These are phyloP conservation scores for Withania somnifera DNA, from an alignment of 305 asterid species.

Conservation along the genomic window DNA sequence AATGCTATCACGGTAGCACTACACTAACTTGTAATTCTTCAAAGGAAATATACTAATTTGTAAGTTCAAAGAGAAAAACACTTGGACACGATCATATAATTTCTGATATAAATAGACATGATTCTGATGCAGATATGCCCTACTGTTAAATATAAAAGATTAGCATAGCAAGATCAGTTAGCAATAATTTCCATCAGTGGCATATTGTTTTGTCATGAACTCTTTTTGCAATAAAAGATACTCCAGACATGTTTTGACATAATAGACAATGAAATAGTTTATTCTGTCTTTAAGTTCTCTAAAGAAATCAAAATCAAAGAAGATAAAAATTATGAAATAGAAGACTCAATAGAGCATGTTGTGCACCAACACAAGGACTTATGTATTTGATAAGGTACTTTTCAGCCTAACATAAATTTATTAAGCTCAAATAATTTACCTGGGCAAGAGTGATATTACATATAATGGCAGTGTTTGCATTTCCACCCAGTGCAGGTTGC, in stretches of 20 bases:
- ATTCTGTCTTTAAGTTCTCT: neutral
- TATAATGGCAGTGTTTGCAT: constrained; percentile 94
- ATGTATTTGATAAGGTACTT: neutral
- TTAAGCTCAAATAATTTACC: constrained; percentile 29
- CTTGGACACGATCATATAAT: neutral
- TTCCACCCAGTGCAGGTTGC: constrained; percentile 97
- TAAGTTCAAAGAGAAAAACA: neutral
- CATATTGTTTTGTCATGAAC: neutral
- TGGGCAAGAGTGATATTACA: constrained; percentile 98
- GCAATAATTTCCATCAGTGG: neutral
- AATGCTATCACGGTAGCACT: neutral
- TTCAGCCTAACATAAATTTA: neutral
- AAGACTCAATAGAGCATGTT: neutral
- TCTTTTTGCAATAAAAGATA: neutral
- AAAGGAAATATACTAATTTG: neutral
- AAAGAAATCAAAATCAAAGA: neutral
- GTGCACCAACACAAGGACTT: neutral
- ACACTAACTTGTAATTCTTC: neutral
- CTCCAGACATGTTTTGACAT: neutral
- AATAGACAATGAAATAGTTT: neutral
- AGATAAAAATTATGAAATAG: neutral
- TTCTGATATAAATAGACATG: neutral
- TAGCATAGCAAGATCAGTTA: neutral
- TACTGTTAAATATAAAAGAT: neutral
- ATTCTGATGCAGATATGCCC: neutral